Percentiles rank a stretch among this genome's conserved stretches.
Conservation (phyloP, 78 protist genomes). For the Acrasis kona region DNA sequence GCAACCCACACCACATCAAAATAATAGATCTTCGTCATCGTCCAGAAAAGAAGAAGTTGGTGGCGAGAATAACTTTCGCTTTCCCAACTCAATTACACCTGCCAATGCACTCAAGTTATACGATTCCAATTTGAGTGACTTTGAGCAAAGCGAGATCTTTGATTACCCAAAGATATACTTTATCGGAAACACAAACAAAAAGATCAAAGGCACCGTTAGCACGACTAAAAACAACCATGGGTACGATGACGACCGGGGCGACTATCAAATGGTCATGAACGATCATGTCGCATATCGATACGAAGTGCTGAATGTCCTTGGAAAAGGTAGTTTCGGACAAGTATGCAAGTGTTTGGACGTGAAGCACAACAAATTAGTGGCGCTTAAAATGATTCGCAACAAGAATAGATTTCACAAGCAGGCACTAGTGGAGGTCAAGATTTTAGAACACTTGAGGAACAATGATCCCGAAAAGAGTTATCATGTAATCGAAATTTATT, state of each 20-base stretch:
- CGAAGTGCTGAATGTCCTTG: slow-evolving; percentile 59
- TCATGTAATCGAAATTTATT: slow-evolving; percentile 31
- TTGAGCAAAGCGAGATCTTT: slow-evolving; percentile 62
- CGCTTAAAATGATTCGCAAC: slow-evolving; percentile 87
- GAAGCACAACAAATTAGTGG: slow-evolving; percentile 40
- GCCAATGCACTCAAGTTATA: slow-evolving; percentile 10
- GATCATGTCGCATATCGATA: slow-evolving; percentile 83
- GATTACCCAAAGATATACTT: slow-evolving; percentile 53
- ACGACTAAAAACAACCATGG: slow-evolving; percentile 36
- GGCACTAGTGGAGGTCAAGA: slow-evolving; percentile 83
- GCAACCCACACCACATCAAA: no score
- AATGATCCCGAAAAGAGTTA: slow-evolving; percentile 9
- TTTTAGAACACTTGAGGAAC: slow-evolving; percentile 58
- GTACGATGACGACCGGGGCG: slow-evolving; percentile 82
- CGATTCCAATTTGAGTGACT: slow-evolving; percentile 23
- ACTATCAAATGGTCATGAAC: slow-evolving; percentile 52
- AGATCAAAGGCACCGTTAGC: slow-evolving; percentile 7
- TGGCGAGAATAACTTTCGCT: no score
- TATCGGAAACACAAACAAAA: slow-evolving; percentile 21
- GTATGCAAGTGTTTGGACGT: slow-evolving; percentile 54
- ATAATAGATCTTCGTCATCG: no score
- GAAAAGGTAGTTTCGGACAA: slow-evolving; percentile 86
- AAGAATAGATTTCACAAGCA: slow-evolving; percentile 86
- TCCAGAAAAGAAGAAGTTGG: no score
- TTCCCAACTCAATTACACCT: no score